Evolutionary conservation across 2,329 filamentous ascomycete species (phyloP).

Genomic region (Aureobasidium mangrovei): DNA sequence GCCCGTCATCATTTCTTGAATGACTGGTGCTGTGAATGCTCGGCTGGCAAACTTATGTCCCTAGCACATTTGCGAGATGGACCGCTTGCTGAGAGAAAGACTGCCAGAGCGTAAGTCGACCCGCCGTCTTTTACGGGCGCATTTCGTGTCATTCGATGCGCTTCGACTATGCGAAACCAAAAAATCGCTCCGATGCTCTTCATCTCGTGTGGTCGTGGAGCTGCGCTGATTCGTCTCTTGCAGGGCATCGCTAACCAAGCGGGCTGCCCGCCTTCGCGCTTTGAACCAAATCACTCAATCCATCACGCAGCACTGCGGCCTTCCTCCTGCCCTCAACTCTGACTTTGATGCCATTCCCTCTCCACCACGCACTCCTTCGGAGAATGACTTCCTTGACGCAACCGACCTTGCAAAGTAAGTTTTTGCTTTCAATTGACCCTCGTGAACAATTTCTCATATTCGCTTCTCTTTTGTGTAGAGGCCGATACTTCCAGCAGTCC

Average conservation of each 20-base stretch:
- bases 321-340: conserved; percentile 34
- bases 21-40: conserved; percentile 40
- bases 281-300: conserved; percentile 73
- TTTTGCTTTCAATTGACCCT: conserved; percentile 9
- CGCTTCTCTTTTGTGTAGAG: conserved; percentile 32
- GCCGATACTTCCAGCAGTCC: conserved; percentile 48
- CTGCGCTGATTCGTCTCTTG: conserved; percentile 23
- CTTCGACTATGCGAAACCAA: conserved; percentile 29
- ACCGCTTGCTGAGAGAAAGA: conserved; percentile 31
- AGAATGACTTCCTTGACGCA: conserved; percentile 47
- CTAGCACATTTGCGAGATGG: conserved; percentile 37
- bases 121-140: conserved; percentile 23
- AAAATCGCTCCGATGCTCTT: conserved; percentile 34
- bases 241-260: conserved; percentile 57
- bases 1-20: conserved; percentile 23
- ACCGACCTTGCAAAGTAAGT: conserved; percentile 51
- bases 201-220: conserved; percentile 30
- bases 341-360: conserved; percentile 39
- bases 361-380: conserved; percentile 36
- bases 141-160: conserved; percentile 23
- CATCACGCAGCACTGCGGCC: conserved; percentile 24
- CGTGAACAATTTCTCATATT: conserved; percentile 4
- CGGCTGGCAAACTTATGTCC: conserved; percentile 38
- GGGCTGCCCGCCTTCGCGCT: conserved; percentile 85
- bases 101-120: conserved; percentile 37